Conservation (phyloP, 2,329 filamentous ascomycete species). For the Aspergillus viridinutans region DNA sequence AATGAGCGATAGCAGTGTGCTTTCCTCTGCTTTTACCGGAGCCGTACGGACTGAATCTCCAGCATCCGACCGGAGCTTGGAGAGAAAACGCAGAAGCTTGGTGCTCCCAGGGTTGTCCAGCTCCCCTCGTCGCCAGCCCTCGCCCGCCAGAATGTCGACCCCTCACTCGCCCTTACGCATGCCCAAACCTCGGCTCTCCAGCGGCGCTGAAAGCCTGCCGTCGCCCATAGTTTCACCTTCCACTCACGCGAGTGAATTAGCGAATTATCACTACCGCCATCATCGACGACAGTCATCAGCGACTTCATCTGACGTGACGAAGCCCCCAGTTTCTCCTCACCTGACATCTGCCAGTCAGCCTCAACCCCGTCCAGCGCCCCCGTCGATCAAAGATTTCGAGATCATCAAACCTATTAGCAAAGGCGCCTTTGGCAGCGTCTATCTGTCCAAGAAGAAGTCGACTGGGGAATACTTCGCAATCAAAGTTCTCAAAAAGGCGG, state of each 20-base stretch:
- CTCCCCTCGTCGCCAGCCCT: slow-evolving; percentile 81
- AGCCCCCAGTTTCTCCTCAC: slow-evolving; percentile 76
- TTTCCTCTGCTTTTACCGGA: slow-evolving; percentile 72
- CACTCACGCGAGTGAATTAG: slow-evolving; percentile 70
- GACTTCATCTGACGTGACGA: slow-evolving; percentile 65
- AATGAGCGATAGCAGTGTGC: slow-evolving; percentile 76
- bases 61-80: slow-evolving; percentile 78
- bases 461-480: slow-evolving; percentile 98
- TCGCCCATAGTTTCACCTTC: slow-evolving; percentile 91
- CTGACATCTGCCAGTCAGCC: slow-evolving; percentile 72
- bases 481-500: slow-evolving; percentile 98
- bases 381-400: slow-evolving; percentile 98
- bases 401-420: slow-evolving; percentile 99
- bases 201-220: slow-evolving; percentile 51
- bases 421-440: slow-evolving; percentile 96
- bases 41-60: slow-evolving; percentile 80
- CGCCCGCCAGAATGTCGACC: slow-evolving; percentile 69
- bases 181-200: slow-evolving; percentile 69
- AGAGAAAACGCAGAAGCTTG: slow-evolving; percentile 81
- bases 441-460: slow-evolving; percentile 96
- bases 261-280: slow-evolving; percentile 53
- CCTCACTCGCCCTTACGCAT: slow-evolving; percentile 85
- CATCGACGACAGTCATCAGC: slow-evolving; percentile 90
- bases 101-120: slow-evolving; percentile 69
- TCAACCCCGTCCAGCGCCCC: slow-evolving; percentile 81